Conservation (phyloP, 805 yeast genomes). For the Ogataea paraovalis region DNA sequence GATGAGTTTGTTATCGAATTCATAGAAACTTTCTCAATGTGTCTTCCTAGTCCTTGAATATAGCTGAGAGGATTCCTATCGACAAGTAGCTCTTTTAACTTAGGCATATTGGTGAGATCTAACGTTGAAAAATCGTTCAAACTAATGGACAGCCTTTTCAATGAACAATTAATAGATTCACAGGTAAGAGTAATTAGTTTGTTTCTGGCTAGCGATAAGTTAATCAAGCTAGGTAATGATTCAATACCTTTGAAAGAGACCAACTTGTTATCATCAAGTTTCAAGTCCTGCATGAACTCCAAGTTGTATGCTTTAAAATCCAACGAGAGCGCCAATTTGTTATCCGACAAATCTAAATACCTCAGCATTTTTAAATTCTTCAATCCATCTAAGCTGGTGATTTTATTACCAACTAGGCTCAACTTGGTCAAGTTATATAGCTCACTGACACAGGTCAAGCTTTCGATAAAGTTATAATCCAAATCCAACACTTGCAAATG, state of each 20-base stretch:
- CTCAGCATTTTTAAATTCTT: constrained; percentile 36
- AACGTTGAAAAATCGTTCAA: constrained; percentile 34
- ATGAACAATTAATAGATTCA: constrained; percentile 20
- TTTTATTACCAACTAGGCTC: constrained; percentile 34
- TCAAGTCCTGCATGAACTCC: constrained; percentile 40
- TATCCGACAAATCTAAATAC: constrained; percentile 38
- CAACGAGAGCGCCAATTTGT: constrained; percentile 36
- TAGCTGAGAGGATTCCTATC: constrained; percentile 37
- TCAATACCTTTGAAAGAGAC: constrained; percentile 34
- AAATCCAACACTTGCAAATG: constrained; percentile 42
- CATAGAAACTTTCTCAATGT: constrained; percentile 40
- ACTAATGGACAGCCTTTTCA: constrained; percentile 38
- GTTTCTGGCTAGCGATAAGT: constrained; percentile 42
- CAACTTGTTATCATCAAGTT: constrained; percentile 41
- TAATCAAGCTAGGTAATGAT: constrained; percentile 31
- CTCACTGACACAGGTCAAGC: constrained; percentile 33
- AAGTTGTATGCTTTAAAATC: constrained; percentile 35
- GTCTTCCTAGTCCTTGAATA: constrained; percentile 29
- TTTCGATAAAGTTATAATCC: constrained; percentile 34
- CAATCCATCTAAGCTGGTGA: constrained; percentile 36
- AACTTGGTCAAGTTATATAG: constrained; percentile 42
- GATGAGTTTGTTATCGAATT: constrained; percentile 32
- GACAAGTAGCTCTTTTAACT: constrained; percentile 39
- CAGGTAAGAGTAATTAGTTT: constrained; percentile 27
- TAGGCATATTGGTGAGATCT: constrained; percentile 33